Percentiles rank a stretch among this genome's conserved stretches.
Evolutionary conservation across 169 alveolate species (phyloP).

Genomic region (Cryptosporidium ryanae): DNA sequence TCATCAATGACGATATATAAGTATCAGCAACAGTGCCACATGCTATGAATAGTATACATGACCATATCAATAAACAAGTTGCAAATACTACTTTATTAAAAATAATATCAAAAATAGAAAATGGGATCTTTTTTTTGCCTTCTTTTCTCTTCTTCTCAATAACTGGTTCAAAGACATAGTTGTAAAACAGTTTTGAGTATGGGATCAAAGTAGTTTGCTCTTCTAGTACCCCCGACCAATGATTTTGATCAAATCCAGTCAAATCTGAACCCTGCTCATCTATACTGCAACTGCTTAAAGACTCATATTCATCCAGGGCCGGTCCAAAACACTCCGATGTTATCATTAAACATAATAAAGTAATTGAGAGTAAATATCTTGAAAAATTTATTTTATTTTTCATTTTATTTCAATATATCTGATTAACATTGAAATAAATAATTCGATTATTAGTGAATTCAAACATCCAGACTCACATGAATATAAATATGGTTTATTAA

Average conservation of each 20-base stretch:
- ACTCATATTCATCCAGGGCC: conserved; percentile 30
- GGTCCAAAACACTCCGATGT: not conserved
- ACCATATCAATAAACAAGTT: conserved; percentile 34
- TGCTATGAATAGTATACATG: conserved; percentile 63
- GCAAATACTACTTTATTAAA: conserved; percentile 43
- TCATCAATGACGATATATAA: conserved; percentile 62
- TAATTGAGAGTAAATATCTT: too few relatives aligned
- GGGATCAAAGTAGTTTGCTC: conserved; percentile 55
- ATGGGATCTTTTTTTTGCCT: not conserved
- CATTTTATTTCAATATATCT: too few relatives aligned
- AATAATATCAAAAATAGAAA: conserved; percentile 25
- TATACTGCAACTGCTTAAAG: conserved; percentile 39
- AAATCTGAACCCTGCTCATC: conserved; percentile 56
- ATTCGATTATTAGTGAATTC: too few relatives aligned
- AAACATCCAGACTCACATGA: too few relatives aligned
- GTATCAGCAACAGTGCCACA: conserved; percentile 74
- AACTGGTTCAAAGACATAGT: conserved; percentile 40
- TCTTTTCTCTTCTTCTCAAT: conserved; percentile 7
- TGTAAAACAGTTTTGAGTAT: conserved; percentile 26
- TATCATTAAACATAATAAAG: too few relatives aligned
- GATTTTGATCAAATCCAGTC: conserved; percentile 12
- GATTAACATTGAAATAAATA: too few relatives aligned
- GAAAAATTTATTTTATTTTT: too few relatives aligned
- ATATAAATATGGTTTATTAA: too few relatives aligned
- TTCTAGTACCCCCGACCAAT: conserved; percentile 31